phyloP scores from a whole-genome alignment of 2,329 filamentous ascomycete species.

The Laburnicola sp. region DNA sequence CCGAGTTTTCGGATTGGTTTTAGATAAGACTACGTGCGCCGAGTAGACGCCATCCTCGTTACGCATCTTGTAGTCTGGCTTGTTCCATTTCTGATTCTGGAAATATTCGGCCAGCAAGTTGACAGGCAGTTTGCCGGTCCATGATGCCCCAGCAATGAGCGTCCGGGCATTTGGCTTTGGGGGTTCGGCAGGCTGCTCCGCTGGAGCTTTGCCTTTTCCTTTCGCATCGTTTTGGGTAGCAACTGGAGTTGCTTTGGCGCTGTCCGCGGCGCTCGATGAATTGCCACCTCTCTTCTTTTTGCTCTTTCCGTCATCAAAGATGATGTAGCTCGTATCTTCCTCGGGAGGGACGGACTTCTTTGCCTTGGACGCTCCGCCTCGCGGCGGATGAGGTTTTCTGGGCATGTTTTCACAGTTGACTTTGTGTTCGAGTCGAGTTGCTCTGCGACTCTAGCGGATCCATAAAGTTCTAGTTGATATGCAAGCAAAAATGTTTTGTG shows the following conservation, averaged over 20 bases:
- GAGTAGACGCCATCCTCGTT: conserved; percentile 78
- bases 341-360: conserved; percentile 49
- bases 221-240: conserved; percentile 24
- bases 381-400: conserved; percentile 54
- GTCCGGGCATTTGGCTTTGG: conserved; percentile 68
- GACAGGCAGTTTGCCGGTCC: conserved; percentile 95
- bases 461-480: conserved; percentile 1
- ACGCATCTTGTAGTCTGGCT: conserved; percentile 83
- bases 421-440: background rate
- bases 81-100: conserved; percentile 94
- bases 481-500: conserved; percentile 9
- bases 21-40: conserved; percentile 76
- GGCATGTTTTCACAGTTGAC: conserved; percentile 43
- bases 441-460: background rate
- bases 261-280: conserved; percentile 18
- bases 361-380: conserved; percentile 34
- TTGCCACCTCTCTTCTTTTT: conserved; percentile 47
- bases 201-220: conserved; percentile 39
- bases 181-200: conserved; percentile 39
- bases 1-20: conserved; percentile 77
- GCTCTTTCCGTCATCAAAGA: conserved; percentile 52
- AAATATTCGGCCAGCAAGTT: conserved; percentile 93
- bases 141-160: conserved; percentile 89
- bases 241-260: conserved; percentile 34
- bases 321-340: conserved; percentile 55